Evolutionary conservation across 768 basidiomycete species (phyloP).

Genomic region (Strobilomyces dryophilus): DNA sequence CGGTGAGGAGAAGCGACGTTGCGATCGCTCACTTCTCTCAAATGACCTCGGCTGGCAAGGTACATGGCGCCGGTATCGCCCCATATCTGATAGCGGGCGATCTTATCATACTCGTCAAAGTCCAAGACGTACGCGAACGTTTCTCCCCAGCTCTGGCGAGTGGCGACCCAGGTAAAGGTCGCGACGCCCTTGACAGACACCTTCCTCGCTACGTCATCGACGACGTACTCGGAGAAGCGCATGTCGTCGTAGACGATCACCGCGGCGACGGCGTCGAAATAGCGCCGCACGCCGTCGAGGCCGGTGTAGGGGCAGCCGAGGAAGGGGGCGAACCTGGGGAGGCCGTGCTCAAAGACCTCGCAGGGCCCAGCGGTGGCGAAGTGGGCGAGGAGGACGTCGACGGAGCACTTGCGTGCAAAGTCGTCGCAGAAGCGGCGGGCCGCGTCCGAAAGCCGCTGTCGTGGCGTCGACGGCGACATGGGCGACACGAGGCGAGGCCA

Average conservation of each 20-base stretch:
- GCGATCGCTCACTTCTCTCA: constrained; percentile 19
- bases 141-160: constrained; percentile 56
- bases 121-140: constrained; percentile 56
- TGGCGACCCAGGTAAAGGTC: constrained; percentile 53
- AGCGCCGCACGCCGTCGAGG: constrained; percentile 38
- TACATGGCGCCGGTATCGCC: constrained; percentile 64
- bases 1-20: background rate
- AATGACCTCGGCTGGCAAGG: constrained; percentile 50
- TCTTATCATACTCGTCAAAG: constrained; percentile 53
- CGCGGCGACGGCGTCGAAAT: constrained; percentile 46
- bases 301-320: constrained; percentile 49
- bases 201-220: constrained; percentile 47
- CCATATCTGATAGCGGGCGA: constrained; percentile 64
- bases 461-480: background rate
- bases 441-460: constrained; percentile 36
- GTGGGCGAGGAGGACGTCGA: constrained; percentile 42
- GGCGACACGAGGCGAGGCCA: background rate
- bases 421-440: constrained; percentile 49
- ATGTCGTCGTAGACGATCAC: constrained; percentile 49
- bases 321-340: constrained; percentile 54
- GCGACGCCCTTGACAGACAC: constrained; percentile 55
- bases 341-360: constrained; percentile 53
- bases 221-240: constrained; percentile 50
- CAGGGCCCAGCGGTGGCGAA: constrained; percentile 46
- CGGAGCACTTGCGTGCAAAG: constrained; percentile 43